phyloP scores from a whole-genome alignment of 495 filamentous ascomycete genomes.

The Penicillium silybi region DNA sequence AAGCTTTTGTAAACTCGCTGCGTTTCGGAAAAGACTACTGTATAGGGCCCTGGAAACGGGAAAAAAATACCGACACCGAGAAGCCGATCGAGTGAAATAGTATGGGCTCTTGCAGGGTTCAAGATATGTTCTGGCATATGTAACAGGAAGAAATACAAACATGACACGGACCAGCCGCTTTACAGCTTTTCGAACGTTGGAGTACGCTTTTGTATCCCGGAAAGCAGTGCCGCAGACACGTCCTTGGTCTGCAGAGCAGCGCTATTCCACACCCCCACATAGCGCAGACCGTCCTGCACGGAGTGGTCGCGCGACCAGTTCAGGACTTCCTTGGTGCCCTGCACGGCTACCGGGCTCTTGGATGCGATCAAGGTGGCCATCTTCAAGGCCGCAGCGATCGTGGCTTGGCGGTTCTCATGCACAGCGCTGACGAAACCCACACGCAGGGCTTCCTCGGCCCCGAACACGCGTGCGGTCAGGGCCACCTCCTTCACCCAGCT shows the following conservation, averaged over 20 bases:
- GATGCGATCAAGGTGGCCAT: slow-evolving; percentile 63
- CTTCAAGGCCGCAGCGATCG: slow-evolving; percentile 59
- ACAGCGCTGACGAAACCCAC: slow-evolving; percentile 86
- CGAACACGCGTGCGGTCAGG: slow-evolving; percentile 72
- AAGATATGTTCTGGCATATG: background rate
- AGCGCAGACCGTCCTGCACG: slow-evolving; percentile 74
- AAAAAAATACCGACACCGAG: background rate
- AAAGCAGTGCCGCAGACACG: slow-evolving; percentile 66
- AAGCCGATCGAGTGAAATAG: background rate
- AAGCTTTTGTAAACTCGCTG: slow-evolving; percentile 1
- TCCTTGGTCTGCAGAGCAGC: slow-evolving; percentile 79
- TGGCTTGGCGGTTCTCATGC: slow-evolving; percentile 57
- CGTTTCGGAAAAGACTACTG: background rate
- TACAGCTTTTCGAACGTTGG: slow-evolving; percentile 86
- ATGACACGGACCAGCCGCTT: background rate
- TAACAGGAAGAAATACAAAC: background rate
- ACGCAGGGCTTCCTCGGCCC: slow-evolving; percentile 70
- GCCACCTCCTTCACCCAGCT: slow-evolving; percentile 93
- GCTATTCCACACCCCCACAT: slow-evolving; percentile 84
- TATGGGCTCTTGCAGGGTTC: background rate
- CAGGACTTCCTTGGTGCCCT: slow-evolving; percentile 89
- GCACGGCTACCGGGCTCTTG: slow-evolving; percentile 89
- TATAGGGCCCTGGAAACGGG: background rate
- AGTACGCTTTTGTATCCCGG: slow-evolving; percentile 73
- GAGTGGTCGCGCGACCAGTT: slow-evolving; percentile 79